Evolutionary conservation across 2,329 filamentous ascomycete genomes (phyloP), one percentile per base, ranked within the genome.

Genomic region (Aulographum hederae): DNA sequence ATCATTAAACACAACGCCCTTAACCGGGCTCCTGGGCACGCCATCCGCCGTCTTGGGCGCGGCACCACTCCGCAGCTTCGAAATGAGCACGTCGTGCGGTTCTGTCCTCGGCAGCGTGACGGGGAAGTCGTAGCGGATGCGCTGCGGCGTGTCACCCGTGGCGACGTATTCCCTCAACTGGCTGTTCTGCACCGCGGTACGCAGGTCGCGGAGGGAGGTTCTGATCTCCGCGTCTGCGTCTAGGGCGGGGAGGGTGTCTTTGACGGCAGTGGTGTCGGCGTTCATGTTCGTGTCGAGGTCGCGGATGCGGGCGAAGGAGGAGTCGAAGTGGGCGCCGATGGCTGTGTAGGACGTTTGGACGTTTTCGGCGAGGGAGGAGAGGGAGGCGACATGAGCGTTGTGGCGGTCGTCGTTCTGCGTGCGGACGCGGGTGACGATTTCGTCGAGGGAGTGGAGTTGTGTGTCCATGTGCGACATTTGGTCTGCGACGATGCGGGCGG

Each of bases 361-460:
- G 1, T 72, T 75, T 13, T 54, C 59, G 0, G 76, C 69, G 19
- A 94, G 62, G 6, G 55, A 56, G 20, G 66, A 56, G n/a, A 93
- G 58, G 1, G 73, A 78, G n/a, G 61, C 51, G 2, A 64, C 53
- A 39, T 91, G 79, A 17, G 67, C 65, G 17, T 72, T 63, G 48
- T 89, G 76, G 46, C 92, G 82, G 13, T 63, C 61, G 18, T 76
- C 70, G 49, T 93, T 95, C 45, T 91, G 78, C 2, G 69, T 69
- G 37, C 76, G 72, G 31, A 91, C 84, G 19, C 79, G 73, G 19
- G 75, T 67, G 25, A 95, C 82, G 43, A 94, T 93, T 41, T 86
- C 80, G 45, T 95, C 86, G 5, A 98, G 66, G 1, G 81, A 79
- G 34, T 74, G 70, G 69, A 98, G 85, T 52, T 95, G 82, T n/a